These are phyloP conservation scores for Cercospora beticola DNA, from an alignment of 2,329 filamentous ascomycete genomes.

Conservation along the genomic window DNA sequence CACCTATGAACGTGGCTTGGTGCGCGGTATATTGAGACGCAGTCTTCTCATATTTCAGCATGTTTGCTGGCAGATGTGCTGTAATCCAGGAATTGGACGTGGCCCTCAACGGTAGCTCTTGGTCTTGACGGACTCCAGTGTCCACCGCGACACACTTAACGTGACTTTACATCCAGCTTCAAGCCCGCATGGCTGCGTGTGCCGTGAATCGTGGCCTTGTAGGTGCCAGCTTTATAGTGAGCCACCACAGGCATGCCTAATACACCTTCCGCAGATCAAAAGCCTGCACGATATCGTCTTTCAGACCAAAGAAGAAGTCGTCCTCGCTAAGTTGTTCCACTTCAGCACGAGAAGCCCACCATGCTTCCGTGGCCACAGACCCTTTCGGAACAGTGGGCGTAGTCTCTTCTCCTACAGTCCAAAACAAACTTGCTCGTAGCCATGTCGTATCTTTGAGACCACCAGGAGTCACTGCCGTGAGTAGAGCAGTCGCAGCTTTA, in stretches of 20 bases:
- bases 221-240: background rate
- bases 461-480: constrained; percentile 19
- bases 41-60: background rate
- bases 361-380: constrained; percentile 14
- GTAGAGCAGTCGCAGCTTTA: constrained; percentile 17
- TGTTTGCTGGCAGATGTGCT: background rate
- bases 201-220: background rate
- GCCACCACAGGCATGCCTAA: background rate
- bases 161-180: background rate
- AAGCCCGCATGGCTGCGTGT: background rate
- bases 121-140: background rate
- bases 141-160: too few relatives aligned
- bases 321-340: constrained; percentile 13
- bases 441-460: constrained; percentile 20
- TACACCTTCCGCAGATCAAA: constrained; percentile 15
- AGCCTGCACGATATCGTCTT: constrained; percentile 17
- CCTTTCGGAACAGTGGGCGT: constrained; percentile 11
- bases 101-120: background rate
- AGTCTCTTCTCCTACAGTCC: constrained; percentile 15
- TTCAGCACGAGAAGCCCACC: constrained; percentile 17
- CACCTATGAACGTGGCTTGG: background rate
- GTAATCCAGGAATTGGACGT: background rate
- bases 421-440: constrained; percentile 21
- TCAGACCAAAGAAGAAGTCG: constrained; percentile 19
- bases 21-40: background rate